Evolutionary conservation across 1,139 yeast genomes (phyloP).

Genomic region (Saccharomycopsis hybrid): DNA sequence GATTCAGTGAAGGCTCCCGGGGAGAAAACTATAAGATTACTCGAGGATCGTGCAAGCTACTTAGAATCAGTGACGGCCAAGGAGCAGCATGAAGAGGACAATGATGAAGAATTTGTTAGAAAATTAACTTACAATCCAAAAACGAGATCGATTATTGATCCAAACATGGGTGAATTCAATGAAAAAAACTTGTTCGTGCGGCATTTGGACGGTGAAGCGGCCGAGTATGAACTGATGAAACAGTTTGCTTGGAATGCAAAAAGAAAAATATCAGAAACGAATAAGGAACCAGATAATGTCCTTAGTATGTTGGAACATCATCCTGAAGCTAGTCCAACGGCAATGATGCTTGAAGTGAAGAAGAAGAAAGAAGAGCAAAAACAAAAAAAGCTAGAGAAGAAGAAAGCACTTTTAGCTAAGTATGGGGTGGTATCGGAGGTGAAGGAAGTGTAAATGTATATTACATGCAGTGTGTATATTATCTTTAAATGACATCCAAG

Average conservation of each 20-base stretch:
- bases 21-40: slow-evolving; percentile 29
- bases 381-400: slow-evolving; percentile 29
- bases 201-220: slow-evolving; percentile 46
- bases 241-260: slow-evolving; percentile 43
- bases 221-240: slow-evolving; percentile 41
- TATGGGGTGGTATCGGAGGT: slow-evolving; percentile 30
- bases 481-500: too few species aligned
- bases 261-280: slow-evolving; percentile 15
- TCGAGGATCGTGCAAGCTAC: slow-evolving; percentile 37
- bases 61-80: slow-evolving; percentile 28
- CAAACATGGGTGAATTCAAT: slow-evolving; percentile 41
- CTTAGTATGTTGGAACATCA: slow-evolving; percentile 30
- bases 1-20: slow-evolving; percentile 22
- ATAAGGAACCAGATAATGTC: too few species aligned
- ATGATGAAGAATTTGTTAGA: slow-evolving; percentile 21
- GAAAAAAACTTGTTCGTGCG: slow-evolving; percentile 50
- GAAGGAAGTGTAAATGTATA: too few species aligned
- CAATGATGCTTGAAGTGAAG: slow-evolving; percentile 40
- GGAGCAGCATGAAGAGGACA: slow-evolving; percentile 21
- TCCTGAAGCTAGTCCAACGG: slow-evolving; percentile 57
- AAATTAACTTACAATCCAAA: slow-evolving; percentile 46
- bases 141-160: slow-evolving; percentile 43
- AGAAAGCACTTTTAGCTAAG: slow-evolving; percentile 33
- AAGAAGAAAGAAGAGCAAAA: slow-evolving; percentile 33
- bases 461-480: too few species aligned